phyloP scores from a whole-genome alignment of 495 filamentous ascomycete genomes.

The Melanomma pulvis-pyrius region DNA sequence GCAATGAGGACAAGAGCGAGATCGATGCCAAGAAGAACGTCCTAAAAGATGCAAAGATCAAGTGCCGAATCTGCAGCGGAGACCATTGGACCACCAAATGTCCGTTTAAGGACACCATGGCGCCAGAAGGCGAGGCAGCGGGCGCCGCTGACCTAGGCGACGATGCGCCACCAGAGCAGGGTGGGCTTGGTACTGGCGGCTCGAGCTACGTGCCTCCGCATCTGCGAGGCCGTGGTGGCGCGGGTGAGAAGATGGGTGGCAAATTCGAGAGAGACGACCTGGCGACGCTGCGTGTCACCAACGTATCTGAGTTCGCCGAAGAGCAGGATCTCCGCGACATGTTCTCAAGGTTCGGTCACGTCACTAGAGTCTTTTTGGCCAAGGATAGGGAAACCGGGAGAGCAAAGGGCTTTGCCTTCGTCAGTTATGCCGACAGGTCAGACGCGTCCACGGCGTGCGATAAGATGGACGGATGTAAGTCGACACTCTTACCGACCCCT shows the following conservation, averaged over 20 bases:
- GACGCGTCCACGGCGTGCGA: slow-evolving; percentile 91
- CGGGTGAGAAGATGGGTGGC: slow-evolving; percentile 87
- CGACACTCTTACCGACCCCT: not conserved
- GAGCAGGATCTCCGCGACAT: slow-evolving; percentile 92
- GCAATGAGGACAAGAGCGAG: slow-evolving; percentile 70
- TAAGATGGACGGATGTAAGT: slow-evolving; percentile 95
- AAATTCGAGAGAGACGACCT: slow-evolving; percentile 96
- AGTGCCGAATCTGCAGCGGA: slow-evolving; percentile 96
- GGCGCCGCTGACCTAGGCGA: slow-evolving; percentile 55
- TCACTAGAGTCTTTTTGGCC: slow-evolving; percentile 94
- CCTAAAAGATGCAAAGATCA: slow-evolving; percentile 98
- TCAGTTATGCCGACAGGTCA: slow-evolving; percentile 84
- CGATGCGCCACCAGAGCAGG: slow-evolving; percentile 52
- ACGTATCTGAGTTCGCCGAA: slow-evolving; percentile 97
- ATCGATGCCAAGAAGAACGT: slow-evolving; percentile 73
- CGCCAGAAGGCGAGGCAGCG: slow-evolving; percentile 66
- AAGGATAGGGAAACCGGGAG: slow-evolving; percentile 93
- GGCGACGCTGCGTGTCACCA: slow-evolving; percentile 93
- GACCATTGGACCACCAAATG: slow-evolving; percentile 98
- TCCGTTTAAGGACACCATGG: slow-evolving; percentile 85
- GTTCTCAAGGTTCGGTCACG: slow-evolving; percentile 95
- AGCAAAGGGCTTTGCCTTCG: slow-evolving; percentile 98
- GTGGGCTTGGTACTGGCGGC: slow-evolving; percentile 66
- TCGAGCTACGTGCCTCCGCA: slow-evolving; percentile 91
- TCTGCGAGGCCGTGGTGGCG: slow-evolving; percentile 71